Evolutionary conservation across 352 stramenopile genomes (phyloP), one percentile per base, ranked within the genome.

Genomic region (Pythium brachiatum): DNA sequence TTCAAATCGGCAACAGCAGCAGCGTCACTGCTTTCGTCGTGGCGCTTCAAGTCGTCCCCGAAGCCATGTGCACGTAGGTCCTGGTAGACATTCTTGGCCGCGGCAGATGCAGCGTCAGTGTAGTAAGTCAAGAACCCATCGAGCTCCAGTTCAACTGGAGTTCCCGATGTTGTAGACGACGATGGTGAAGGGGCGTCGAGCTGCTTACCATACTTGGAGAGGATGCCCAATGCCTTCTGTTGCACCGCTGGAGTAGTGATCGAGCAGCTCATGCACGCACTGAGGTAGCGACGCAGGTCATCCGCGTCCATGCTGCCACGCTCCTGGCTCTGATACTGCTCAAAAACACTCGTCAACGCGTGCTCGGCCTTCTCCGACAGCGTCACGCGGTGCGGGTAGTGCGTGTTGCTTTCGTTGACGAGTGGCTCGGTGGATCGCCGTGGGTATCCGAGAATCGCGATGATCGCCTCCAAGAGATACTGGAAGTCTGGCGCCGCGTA

Each of bases 391-490:
- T 90, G 81, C 2, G 83, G 77, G 62, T 89, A 92, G 53, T 90
- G 81, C 0, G 76, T 72, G 51, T 76, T 92, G 31, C 58, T 85
- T 38, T 92, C 83, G 3, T 72, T 79, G 13, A 94, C 64, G 27
- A 92, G 57, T 9, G 85, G 80, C 62, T 94, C 85, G 0, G 78
- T 77, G 8, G 69, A 76, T 7, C 81, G 79, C 15, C 79, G 74
- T 32, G 78, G 83, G 48, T 95, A 64, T 8, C 89, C 89, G 11
- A 97, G 61, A 41, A 96, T 88, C 23, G 84, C 78, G 18, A 90
- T 89, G 64, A 97, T 86, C 36, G 87, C 86, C 70, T 97, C 90
- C 4, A 97, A 68, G 31, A 97, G 61, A 62, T 94, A 91, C 64
- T 96, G 86, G 55, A 93, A 96, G 54, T 97, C 90, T 1, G 85